Evolutionary conservation across 1,139 yeast species (phyloP), one percentile per base, ranked within the genome.

Genomic region (Saccharomyces hybrid): DNA sequence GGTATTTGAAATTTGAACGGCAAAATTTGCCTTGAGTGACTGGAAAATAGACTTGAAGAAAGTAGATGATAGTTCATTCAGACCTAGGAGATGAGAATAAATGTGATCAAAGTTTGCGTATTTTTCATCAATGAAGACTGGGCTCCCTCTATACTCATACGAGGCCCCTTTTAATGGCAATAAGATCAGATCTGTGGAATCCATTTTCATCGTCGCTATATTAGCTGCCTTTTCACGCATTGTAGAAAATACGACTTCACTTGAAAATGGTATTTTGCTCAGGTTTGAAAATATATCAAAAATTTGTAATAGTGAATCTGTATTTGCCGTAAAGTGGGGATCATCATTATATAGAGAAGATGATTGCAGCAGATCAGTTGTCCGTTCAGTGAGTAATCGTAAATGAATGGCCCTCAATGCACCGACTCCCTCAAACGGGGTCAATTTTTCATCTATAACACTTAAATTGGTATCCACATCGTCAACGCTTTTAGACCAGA

Each of bases 281-380:
- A 81, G 67, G 38, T 79, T 78, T 50, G 82, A 73, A 61, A 82
- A 82, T 0, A 82, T 77, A 54, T 77, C 78, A 54, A 82, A 74
- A 31, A 82, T 80, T 47, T 80, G 75, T 54, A 82, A 70, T 25
- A 80, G 72, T 0, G 85, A 72, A 42, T 79, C 77, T 5, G 67
- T 59, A 46, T 78, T 67, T 3, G 65, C 73, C 44, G 75, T 73
- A 44, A 71, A 73, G 47, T 62, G 62, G n/a, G 66, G 63, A 41
- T 67, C 70, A 7, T 63, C 66, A 49, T 69, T 67, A 51, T 69
- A 68, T 28, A 75, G 72, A 2, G 74, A 66, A 3, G 88, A 83
- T 1, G 87, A 88, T 61, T 82, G 87, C 53, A 84, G 75, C 52
- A 84, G 70, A 67, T 84, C 86, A 0, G 88, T 82, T 0, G 88